Evolutionary conservation across 1,284 basidiomycete genomes (phyloP).

Genomic region (Ganoderma leucocontextum): DNA sequence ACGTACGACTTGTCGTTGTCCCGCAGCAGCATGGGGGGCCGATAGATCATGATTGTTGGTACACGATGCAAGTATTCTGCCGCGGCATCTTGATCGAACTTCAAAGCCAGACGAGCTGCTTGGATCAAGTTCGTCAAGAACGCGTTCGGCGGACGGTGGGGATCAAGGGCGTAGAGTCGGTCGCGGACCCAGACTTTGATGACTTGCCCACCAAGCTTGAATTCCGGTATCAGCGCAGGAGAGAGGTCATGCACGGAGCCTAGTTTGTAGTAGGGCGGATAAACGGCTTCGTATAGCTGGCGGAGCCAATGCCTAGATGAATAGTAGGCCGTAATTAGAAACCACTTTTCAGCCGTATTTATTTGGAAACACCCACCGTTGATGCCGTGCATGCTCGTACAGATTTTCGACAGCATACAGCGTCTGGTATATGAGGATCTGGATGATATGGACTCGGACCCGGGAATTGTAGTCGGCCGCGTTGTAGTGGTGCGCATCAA

Average conservation of each 20-base stretch:
- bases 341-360: not conserved
- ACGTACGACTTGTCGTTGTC: conserved; percentile 37
- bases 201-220: conserved; percentile 43
- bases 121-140: conserved; percentile 37
- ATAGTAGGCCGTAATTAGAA: not conserved
- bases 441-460: conserved; percentile 54
- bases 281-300: conserved; percentile 35
- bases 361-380: conserved; percentile 31
- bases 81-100: conserved; percentile 32
- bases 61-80: conserved; percentile 29
- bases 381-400: conserved; percentile 24
- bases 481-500: conserved; percentile 37
- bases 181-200: conserved; percentile 52
- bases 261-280: conserved; percentile 34
- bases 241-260: conserved; percentile 43
- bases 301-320: conserved; percentile 35
- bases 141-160: conserved; percentile 7
- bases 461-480: conserved; percentile 48
- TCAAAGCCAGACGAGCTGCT: conserved; percentile 32
- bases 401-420: conserved; percentile 38
- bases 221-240: conserved; percentile 46
- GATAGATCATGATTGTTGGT: conserved; percentile 28
- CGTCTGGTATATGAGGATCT: conserved; percentile 54
- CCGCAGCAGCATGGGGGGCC: conserved; percentile 19
- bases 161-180: conserved; percentile 42